phyloP scores from a whole-genome alignment of 305 asterid genomes.

The Plantago rigida region DNA sequence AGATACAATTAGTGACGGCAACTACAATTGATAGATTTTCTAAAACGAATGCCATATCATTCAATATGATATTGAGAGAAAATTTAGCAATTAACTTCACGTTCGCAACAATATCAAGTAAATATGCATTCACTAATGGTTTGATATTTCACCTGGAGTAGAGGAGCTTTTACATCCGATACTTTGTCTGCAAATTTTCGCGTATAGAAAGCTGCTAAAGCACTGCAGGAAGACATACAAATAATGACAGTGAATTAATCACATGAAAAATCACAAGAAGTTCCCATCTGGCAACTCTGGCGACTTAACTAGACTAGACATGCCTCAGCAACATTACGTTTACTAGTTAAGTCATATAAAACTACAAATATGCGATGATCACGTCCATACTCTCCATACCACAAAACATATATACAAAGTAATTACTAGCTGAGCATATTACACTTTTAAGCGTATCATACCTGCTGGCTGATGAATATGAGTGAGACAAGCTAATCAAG shows the following conservation, averaged over 20 bases:
- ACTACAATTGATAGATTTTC: too few relatives aligned
- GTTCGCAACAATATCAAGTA: constrained; percentile 16
- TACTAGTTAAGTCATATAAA: not conserved
- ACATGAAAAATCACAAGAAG: constrained; percentile 15
- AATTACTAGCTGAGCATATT: constrained; percentile 12
- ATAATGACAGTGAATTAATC: constrained; percentile 18
- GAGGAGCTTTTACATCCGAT: constrained; percentile 70
- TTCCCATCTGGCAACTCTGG: constrained; percentile 18
- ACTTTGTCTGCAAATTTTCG: constrained; percentile 74
- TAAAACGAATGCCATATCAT: not conserved
- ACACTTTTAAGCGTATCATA: constrained; percentile 27
- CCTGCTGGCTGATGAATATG: constrained; percentile 84
- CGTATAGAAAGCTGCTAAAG: constrained; percentile 86
- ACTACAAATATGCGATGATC: too few relatives aligned
- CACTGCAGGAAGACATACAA: constrained; percentile 44
- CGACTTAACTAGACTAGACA: constrained; percentile 16
- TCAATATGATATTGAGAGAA: not conserved
- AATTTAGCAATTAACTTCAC: constrained; percentile 15
- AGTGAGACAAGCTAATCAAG: constrained; percentile 73
- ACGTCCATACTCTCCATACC: too few relatives aligned
- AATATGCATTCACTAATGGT: constrained; percentile 25
- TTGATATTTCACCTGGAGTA: constrained; percentile 63
- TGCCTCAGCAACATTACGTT: constrained; percentile 13
- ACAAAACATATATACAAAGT: not conserved
- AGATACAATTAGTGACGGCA: too few relatives aligned